A percentile compares a stretch with the other conserved stretches of the same genome.
Conservation (phyloP, 345 rosid species). For the Mallotus nudiflorus region DNA sequence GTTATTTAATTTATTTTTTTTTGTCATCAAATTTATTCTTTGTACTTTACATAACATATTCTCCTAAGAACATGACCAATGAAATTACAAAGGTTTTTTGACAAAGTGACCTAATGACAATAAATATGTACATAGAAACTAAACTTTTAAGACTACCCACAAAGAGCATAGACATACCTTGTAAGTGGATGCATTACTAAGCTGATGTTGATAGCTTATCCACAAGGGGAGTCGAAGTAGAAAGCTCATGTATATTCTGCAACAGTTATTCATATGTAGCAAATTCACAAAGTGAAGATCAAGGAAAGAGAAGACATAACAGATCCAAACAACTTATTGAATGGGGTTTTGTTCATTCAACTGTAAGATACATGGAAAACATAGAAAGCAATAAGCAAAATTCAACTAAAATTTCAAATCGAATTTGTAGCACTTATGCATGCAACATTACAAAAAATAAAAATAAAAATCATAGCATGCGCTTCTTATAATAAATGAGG, state of each 20-base stretch:
- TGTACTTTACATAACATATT: too few species aligned
- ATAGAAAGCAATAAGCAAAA: background rate
- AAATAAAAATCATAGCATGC: background rate
- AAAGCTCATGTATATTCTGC: slow-evolving; percentile 75
- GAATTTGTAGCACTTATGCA: background rate
- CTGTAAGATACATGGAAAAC: background rate
- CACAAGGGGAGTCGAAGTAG: slow-evolving; percentile 40
- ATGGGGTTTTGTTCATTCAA: background rate
- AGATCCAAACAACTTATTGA: background rate
- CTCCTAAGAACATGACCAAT: slow-evolving; percentile 79
- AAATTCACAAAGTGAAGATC: slow-evolving; percentile 18
- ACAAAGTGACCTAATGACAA: slow-evolving; percentile 68
- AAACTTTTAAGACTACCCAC: background rate
- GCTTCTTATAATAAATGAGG: background rate
- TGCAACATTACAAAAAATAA: background rate
- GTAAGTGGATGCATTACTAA: slow-evolving; percentile 56
- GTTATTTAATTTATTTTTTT: too few species aligned
- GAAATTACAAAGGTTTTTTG: slow-evolving; percentile 83
- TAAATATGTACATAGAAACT: slow-evolving; percentile 10
- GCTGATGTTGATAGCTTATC: slow-evolving; percentile 41
- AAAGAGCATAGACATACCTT: slow-evolving; percentile 47
- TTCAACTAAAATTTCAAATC: too few species aligned
- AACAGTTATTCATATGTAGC: slow-evolving; percentile 23
- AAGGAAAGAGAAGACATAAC: background rate
- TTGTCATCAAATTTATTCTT: too few species aligned